phyloP scores from a whole-genome alignment of 371 early-diverging fungal species.

The Chytridiales sp. region DNA sequence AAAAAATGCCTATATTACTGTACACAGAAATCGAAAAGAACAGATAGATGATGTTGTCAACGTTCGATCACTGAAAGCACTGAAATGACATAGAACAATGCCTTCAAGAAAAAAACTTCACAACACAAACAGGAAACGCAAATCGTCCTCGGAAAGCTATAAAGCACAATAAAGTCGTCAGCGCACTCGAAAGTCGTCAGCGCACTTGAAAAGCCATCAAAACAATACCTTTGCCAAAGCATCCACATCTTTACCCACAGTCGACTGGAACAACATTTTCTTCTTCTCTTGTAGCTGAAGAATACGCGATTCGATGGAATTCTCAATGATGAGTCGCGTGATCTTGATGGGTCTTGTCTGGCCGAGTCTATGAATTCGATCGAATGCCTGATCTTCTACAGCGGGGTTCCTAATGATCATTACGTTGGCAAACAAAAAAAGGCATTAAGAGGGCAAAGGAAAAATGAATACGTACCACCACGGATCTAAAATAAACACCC shows the following conservation, averaged over 20 bases:
- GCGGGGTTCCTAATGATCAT: conserved; percentile 53
- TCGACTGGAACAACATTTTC: conserved; percentile 83
- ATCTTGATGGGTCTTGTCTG: conserved; percentile 87
- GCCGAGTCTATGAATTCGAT: conserved; percentile 89
- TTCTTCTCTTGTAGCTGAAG: conserved; percentile 95
- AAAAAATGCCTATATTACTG: no score
- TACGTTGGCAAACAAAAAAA: neutral
- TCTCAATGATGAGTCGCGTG: conserved; percentile 88
- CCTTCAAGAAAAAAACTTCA: conserved; percentile 30
- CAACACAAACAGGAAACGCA: conserved; percentile 82
- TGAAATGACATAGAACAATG: no score
- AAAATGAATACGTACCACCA: conserved; percentile 9
- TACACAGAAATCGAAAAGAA: no score
- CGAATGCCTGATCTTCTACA: conserved; percentile 70
- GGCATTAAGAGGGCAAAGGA: neutral
- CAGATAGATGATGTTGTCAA: no score
- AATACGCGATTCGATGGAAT: conserved; percentile 94
- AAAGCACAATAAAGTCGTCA: conserved; percentile 45
- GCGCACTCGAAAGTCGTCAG: neutral
- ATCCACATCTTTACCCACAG: conserved; percentile 73
- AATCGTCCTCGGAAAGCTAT: conserved; percentile 80
- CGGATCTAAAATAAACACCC: conserved; percentile 63
- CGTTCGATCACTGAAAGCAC: no score
- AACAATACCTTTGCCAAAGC: conserved; percentile 40
- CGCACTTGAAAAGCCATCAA: neutral